A percentile compares a stretch with the other conserved stretches of the same genome.
Conservation (phyloP, 2,329 filamentous ascomycete species). For the Aspergillus caelatus region DNA sequence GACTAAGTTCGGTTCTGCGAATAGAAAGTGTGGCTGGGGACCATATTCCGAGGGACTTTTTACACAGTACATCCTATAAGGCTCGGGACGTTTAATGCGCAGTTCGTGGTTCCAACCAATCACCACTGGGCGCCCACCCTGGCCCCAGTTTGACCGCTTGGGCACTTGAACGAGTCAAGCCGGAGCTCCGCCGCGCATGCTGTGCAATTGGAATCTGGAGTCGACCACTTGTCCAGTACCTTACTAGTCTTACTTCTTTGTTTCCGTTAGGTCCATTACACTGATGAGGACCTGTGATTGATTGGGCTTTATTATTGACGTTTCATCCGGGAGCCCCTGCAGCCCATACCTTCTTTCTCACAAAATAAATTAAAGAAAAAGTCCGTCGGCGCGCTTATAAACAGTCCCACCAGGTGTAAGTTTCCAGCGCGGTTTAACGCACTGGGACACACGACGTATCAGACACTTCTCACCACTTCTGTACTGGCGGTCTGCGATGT, state of each 20-base stretch:
- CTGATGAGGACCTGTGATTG: neutral
- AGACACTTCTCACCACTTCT: neutral
- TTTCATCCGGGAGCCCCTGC: conserved; percentile 3
- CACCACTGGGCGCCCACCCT: neutral
- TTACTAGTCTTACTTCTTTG: conserved; percentile 1
- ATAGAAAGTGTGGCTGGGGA: neutral
- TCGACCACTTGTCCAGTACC: conserved; percentile 8
- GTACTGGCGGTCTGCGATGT: conserved; percentile 39
- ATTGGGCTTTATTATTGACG: conserved; percentile 8
- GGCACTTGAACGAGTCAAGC: conserved; percentile 9
- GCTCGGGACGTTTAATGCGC: conserved; percentile 10
- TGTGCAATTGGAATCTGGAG: conserved; percentile 9
- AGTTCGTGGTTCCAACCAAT: conserved; percentile 4
- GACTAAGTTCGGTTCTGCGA: conserved; percentile 2
- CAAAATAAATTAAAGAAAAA: neutral
- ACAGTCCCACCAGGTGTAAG: neutral
- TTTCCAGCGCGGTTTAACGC: conserved; percentile 5
- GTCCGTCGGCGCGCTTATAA: conserved; percentile 1
- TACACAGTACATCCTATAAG: conserved; percentile 1
- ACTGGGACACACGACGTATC: conserved; percentile 6
- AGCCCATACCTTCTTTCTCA: neutral
- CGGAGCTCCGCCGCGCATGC: conserved; percentile 12
- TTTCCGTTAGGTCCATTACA: neutral
- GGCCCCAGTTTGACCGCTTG: conserved; percentile 14
- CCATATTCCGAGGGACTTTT: neutral